A percentile compares a stretch with the other conserved stretches of the same genome.
These are phyloP conservation scores for Fragosphaeria purpurea DNA, from an alignment of 2,329 filamentous ascomycete genomes.

Conservation along the genomic window DNA sequence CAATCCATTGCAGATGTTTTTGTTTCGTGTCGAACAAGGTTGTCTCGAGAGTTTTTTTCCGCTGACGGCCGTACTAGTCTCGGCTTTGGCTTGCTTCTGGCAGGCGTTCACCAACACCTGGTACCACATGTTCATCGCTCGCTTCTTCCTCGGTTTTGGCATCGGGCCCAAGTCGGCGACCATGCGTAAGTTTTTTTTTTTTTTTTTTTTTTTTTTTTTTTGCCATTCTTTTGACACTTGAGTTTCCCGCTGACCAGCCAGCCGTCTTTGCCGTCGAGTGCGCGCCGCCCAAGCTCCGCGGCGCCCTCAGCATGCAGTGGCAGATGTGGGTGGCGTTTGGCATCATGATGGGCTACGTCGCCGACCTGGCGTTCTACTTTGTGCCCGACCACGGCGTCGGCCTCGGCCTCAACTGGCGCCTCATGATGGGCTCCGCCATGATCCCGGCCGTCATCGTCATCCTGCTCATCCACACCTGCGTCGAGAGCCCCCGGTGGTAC, in stretches of 20 bases:
- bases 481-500: conserved; percentile 30
- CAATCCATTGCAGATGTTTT: too few relatives aligned
- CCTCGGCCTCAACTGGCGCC: conserved; percentile 51
- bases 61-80: conserved; percentile 3
- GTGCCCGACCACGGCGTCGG: conserved; percentile 42
- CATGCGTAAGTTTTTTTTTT: conserved; percentile 27
- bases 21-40: not conserved
- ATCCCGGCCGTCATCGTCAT: conserved; percentile 50
- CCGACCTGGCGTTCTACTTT: conserved; percentile 51
- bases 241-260: not conserved
- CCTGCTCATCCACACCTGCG: conserved; percentile 29
- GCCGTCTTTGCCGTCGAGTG: conserved; percentile 56
- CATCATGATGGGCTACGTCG: conserved; percentile 48
- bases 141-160: conserved; percentile 59
- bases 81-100: conserved; percentile 28
- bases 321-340: conserved; percentile 33
- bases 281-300: conserved; percentile 52
- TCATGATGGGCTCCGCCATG: conserved; percentile 59
- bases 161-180: conserved; percentile 63
- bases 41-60: not conserved
- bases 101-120: conserved; percentile 35
- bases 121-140: conserved; percentile 62
- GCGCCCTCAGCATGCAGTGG: conserved; percentile 58
- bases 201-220: not conserved
- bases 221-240: not conserved